Evolutionary conservation across 129 eudicot genomes (phyloP), one percentile per base, ranked within the genome.

Genomic region (Chrysanthemum makinoi): DNA sequence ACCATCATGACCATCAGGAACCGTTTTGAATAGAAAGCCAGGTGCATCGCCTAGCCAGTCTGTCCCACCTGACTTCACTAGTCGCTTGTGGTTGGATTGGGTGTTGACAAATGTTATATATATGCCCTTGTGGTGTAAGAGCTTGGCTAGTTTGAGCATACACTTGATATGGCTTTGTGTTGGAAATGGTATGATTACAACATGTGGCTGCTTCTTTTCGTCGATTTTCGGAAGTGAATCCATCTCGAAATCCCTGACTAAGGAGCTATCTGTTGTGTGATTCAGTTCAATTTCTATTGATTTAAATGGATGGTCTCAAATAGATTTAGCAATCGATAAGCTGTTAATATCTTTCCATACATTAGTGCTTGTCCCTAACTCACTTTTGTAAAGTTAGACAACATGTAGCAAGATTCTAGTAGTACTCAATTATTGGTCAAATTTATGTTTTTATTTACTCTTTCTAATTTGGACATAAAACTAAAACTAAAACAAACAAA

Each of bases 101-200:
- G 89, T 81, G 84, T 82, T 81, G 55, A 85, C 68, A 44, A 85
- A 85, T 17, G 89, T 85, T 57, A 85, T 64, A 30, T 83, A 64
- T 16, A 89, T 51, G 73, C 89, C 89, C 12, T 66, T 78, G 60
- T 59, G 60, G 78, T 89, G 84, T 43, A 89, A 81, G 51, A 89
- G 77, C 55, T 72, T 82, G 59, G 93, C 93, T 54, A 89, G 68
- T 53, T 86, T 76, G 24, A 89, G 83, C 96, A 84, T 86, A 7
- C 93, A 88, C 80, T 71, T 89, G 19, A 89, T 69, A 76, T 89
- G 93, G 58, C 93, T 91, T 69, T 89, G 96, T 0, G 86, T 82
- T 26, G 93, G 96, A 62, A 13, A 79, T 50, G 93, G 90, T 47
- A 89, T 67, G 75, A 83, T 82, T 14, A 86, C 68, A 2, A 78